A percentile compares a stretch with the other conserved stretches of the same genome.
Evolutionary conservation across 495 filamentous ascomycete species (phyloP).

Genomic region (Peziza echinospora): DNA sequence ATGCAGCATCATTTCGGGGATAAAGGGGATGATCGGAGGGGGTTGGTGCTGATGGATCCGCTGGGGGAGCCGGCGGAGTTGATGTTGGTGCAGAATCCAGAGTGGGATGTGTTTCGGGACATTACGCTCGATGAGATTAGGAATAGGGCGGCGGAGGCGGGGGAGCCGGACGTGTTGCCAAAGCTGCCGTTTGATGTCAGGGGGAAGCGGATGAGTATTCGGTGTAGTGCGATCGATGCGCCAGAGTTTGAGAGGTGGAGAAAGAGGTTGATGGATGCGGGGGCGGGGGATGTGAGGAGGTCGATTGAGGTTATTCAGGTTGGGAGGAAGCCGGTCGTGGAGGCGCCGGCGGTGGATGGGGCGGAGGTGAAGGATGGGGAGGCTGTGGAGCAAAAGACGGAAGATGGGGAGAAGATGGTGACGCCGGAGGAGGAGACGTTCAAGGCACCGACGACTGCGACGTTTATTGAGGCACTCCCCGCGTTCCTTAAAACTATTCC

Average conservation of each 20-base stretch:
- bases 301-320: background rate
- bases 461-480: constrained; percentile 2
- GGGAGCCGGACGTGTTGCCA: background rate
- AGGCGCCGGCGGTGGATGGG: background rate
- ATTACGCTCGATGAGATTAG: background rate
- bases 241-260: constrained; percentile 1
- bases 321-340: background rate
- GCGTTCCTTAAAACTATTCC: background rate
- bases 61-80: constrained; percentile 10
- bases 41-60: constrained; percentile 18
- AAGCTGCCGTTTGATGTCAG: background rate
- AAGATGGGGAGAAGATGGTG: background rate
- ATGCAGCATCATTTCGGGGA: constrained; percentile 20
- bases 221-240: background rate
- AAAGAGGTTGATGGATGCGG: background rate
- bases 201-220: background rate
- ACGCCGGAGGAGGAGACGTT: background rate
- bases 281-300: constrained; percentile 1
- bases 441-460: background rate
- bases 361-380: background rate
- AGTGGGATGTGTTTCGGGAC: constrained; percentile 3
- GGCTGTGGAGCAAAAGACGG: background rate
- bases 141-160: background rate
- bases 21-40: constrained; percentile 15
- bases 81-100: constrained; percentile 16